Base-by-base conservation (phyloP, 768 basidiomycete genomes). In the Russula ochroleuca region DNA sequence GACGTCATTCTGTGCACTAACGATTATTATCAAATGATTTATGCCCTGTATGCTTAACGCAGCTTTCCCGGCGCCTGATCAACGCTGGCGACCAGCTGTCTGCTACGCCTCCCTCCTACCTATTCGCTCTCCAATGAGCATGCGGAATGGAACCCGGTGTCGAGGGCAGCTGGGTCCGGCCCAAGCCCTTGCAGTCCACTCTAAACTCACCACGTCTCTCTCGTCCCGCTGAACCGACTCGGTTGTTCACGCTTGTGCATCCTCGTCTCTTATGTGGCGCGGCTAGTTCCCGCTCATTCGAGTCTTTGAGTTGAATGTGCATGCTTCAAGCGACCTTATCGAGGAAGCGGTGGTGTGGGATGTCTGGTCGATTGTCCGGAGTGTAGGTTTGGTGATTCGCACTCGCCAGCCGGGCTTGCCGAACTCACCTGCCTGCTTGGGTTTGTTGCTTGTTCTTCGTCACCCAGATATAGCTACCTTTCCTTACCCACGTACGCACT, bases 61-160 rank as follows among this genome's bases (percentile, higher is more conserved):
- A 55, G 56, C 68, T 23, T 49, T 38, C 45, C 37, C 45, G 70
- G 76, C 77, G 79, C 69, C 73, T 82, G 78, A 82, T 81, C 81
- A 79, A 70, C 76, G 78, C 73, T 68, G 25, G 31, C 31, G 66
- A 37, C 56, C n/a, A 57, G 49, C 31, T 63, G 62, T 68, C 67
- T 69, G 58, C 64, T 60, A 65, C 55, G 64, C 65, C 62, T 60
- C 68, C 67, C 69, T 43, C 59, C 64, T 65, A 70, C 68, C 67
- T 55, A 62, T 68, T 43, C 64, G 41, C 35, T 49, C 54, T 57
- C 37, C 51, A 40, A 56, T 47, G 67, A 59, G 54, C 65, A 45
- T 25, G 61, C 52, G 54, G 61, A 47, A 57, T 58, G 54, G 58
- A 43, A 51, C 33, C 17, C 49, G 49, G 45, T 61, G 54, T 61